These are phyloP conservation scores for Cicer chorassanicum DNA, from an alignment of 306 rosid species.

Conservation along the genomic window DNA sequence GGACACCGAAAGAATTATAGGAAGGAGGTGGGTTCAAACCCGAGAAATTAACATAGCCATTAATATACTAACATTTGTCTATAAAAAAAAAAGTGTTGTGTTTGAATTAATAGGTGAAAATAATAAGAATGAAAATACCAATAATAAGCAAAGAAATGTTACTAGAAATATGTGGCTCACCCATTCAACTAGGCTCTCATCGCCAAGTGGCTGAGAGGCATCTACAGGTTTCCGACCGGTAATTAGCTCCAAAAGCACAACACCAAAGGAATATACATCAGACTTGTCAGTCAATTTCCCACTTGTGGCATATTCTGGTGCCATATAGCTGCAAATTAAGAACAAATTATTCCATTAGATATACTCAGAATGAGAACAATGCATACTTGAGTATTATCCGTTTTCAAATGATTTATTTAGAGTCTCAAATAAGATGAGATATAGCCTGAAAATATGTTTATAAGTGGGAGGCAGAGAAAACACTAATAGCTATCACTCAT, in stretches of 20 bases:
- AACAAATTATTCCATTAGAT: conserved; percentile 49
- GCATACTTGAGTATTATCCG: conserved; percentile 9
- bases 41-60: no score
- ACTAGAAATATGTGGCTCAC: conserved; percentile 51
- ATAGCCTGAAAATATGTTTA: no score
- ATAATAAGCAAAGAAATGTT: conserved; percentile 6
- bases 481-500: no score
- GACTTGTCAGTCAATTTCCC: conserved; percentile 97
- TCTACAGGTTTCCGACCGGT: conserved; percentile 96
- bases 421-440: no score
- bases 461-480: no score
- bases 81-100: no score
- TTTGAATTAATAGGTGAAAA: no score
- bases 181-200: conserved; percentile 98
- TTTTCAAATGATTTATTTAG: neutral
- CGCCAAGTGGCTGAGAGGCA: conserved; percentile 92
- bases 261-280: conserved; percentile 94
- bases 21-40: no score
- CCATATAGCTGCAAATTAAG: conserved; percentile 79
- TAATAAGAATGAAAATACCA: neutral
- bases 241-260: conserved; percentile 93
- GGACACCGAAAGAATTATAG: no score
- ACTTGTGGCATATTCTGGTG: conserved; percentile 98
- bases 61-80: no score
- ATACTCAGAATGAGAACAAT: neutral